Conservation (phyloP, 768 basidiomycete species). For the Boletus pseudo-olivaceus region DNA sequence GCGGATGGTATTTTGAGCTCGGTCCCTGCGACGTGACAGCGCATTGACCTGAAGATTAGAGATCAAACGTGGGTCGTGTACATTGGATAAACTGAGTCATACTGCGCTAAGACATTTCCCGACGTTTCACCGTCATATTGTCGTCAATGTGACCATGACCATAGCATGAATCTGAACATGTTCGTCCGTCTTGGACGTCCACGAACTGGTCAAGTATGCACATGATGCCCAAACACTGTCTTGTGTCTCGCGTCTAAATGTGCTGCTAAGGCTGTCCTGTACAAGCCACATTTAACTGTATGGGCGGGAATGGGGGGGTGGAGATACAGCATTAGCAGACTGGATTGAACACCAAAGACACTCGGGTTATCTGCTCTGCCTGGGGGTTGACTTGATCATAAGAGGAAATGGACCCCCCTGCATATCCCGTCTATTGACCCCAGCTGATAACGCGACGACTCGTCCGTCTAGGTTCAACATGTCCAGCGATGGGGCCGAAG, state of each 20-base stretch:
- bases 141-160: not conserved
- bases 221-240: not conserved
- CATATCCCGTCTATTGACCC: not conserved
- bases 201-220: not conserved
- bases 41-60: not conserved
- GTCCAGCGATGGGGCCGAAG: slow-evolving; percentile 36
- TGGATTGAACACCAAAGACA: too few species aligned
- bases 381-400: not conserved
- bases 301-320: too few species aligned
- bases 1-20: not conserved
- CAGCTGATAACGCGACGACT: not conserved
- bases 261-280: too few species aligned
- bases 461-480: slow-evolving; percentile 2
- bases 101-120: not conserved
- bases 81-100: not conserved
- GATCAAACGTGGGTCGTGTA: not conserved
- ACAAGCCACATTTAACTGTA: too few species aligned
- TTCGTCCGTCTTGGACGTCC: too few species aligned
- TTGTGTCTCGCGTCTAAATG: too few species aligned
- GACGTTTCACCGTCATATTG: not conserved
- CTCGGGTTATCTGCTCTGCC: not conserved
- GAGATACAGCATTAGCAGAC: not conserved
- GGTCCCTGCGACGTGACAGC: not conserved
- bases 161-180: not conserved
- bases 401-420: not conserved